These are phyloP conservation scores for Tuber brumale DNA, from an alignment of 495 filamentous ascomycete species.

Conservation along the genomic window DNA sequence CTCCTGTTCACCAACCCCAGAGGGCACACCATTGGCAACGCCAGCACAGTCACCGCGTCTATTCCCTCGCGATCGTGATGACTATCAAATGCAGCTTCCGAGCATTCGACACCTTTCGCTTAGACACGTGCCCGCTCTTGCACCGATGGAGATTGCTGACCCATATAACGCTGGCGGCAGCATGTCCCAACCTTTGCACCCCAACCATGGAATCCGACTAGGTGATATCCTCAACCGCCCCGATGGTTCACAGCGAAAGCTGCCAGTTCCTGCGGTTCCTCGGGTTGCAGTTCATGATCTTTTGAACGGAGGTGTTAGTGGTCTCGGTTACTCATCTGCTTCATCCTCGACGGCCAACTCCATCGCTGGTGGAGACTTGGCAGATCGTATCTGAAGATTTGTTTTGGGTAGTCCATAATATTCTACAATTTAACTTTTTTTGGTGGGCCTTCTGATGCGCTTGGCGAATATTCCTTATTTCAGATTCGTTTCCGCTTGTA, in stretches of 20 bases:
- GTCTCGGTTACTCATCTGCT: constrained; percentile 31
- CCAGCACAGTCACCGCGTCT: constrained; percentile 92
- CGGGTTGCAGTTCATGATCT: constrained; percentile 87
- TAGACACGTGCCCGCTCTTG: constrained; percentile 79
- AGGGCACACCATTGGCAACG: constrained; percentile 92
- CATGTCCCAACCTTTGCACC: constrained; percentile 42
- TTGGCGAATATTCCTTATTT: constrained; percentile 27
- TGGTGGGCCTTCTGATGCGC: background rate
- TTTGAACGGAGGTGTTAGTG: constrained; percentile 46
- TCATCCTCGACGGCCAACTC: constrained; percentile 41
- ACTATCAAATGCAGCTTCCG: constrained; percentile 68
- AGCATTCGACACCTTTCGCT: constrained; percentile 82
- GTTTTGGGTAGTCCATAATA: constrained; percentile 23
- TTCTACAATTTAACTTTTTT: constrained; percentile 14
- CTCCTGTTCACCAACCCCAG: constrained; percentile 89
- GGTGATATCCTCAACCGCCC: constrained; percentile 86
- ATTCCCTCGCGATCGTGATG: constrained; percentile 59
- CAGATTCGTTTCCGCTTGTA: constrained; percentile 12
- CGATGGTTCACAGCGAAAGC: constrained; percentile 80
- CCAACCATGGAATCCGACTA: constrained; percentile 63
- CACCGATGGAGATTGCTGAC: constrained; percentile 74
- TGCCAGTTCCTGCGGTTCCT: constrained; percentile 84
- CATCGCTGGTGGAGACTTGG: constrained; percentile 40
- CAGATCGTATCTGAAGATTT: constrained; percentile 37
- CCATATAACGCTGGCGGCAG: constrained; percentile 44